These are phyloP conservation scores for Penicillium steckii DNA, from an alignment of 495 filamentous ascomycete genomes.

Conservation along the genomic window DNA sequence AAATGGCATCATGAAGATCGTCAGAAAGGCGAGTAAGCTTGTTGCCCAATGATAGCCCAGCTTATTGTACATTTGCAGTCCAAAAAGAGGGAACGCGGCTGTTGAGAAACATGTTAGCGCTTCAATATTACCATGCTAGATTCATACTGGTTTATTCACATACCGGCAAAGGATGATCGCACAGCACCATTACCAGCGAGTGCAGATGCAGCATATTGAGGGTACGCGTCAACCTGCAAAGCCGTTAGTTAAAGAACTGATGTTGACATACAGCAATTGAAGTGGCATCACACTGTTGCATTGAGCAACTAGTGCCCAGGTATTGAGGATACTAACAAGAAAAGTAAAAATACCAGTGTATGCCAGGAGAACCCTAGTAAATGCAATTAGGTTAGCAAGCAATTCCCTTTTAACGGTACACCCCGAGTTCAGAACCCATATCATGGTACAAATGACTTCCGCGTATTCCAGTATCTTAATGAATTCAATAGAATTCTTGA, in stretches of 20 bases:
- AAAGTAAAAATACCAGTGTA: constrained; percentile 84
- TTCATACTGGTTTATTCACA: constrained; percentile 29
- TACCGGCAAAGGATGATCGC: constrained; percentile 72
- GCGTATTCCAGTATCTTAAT: too few relatives aligned
- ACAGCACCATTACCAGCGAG: constrained; percentile 79
- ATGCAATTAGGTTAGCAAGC: not conserved
- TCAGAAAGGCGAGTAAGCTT: constrained; percentile 59
- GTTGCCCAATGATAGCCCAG: constrained; percentile 67
- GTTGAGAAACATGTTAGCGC: constrained; percentile 15
- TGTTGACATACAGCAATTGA: not conserved
- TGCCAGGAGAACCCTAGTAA: constrained; percentile 58
- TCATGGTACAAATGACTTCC: too few relatives aligned
- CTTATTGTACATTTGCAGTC: constrained; percentile 57
- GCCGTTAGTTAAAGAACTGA: not conserved
- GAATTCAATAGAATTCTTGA: too few relatives aligned
- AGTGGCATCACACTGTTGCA: too few relatives aligned
- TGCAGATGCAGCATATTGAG: constrained; percentile 76
- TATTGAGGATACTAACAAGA: constrained; percentile 32
- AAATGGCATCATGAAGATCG: constrained; percentile 60
- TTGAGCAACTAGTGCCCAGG: too few relatives aligned
- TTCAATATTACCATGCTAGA: not conserved
- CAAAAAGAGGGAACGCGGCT: constrained; percentile 60
- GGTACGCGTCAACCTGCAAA: constrained; percentile 69
- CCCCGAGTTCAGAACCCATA: too few relatives aligned
- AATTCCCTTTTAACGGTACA: not conserved